Conservation (phyloP, 192 early-diverging fungal genomes). For the Cladochytrium replicatum region DNA sequence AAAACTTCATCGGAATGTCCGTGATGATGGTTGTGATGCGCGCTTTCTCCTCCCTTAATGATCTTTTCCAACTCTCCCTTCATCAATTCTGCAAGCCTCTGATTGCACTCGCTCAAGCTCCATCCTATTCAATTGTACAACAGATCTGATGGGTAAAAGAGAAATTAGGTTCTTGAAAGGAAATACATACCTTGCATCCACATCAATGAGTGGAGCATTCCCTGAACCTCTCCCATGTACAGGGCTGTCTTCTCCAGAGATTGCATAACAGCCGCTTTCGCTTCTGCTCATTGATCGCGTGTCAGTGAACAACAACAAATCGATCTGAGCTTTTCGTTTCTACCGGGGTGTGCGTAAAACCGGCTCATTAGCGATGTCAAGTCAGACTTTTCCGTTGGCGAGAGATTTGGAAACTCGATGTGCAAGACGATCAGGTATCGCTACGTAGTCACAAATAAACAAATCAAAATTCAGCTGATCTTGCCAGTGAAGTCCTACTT, state of each 20-base stretch:
- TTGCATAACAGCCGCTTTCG: constrained; percentile 22
- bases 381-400: constrained; percentile 19
- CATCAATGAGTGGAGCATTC: no score
- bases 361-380: constrained; percentile 26
- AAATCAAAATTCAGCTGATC: constrained; percentile 7
- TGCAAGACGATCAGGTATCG: constrained; percentile 38
- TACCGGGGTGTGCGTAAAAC: constrained; percentile 31
- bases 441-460: constrained; percentile 10
- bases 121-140: no score
- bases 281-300: neutral
- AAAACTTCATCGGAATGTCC: no score
- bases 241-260: constrained; percentile 24
- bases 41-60: no score
- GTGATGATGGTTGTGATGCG: no score
- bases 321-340: no score
- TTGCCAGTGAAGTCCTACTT: constrained; percentile 12
- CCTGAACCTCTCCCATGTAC: constrained; percentile 38
- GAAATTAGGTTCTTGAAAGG: neutral
- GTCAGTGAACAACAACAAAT: no score
- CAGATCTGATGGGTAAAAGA: neutral
- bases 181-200: no score
- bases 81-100: no score
- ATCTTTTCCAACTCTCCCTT: neutral
- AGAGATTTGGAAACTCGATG: constrained; percentile 32
- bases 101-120: no score